Evolutionary conservation across 1,284 basidiomycete species (phyloP).

Genomic region (Porogramme epimiltina): DNA sequence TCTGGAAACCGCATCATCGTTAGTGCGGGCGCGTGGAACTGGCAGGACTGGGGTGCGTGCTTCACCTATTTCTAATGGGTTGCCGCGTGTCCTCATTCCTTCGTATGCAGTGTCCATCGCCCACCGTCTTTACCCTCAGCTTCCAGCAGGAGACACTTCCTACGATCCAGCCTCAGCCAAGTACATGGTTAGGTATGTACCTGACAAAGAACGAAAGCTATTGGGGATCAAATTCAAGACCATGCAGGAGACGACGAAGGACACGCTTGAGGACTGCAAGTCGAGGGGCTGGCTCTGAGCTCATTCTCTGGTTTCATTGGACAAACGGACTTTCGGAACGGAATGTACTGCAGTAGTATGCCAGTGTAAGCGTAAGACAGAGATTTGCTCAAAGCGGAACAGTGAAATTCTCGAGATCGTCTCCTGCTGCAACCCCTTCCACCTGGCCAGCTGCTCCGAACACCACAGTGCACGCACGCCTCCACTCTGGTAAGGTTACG

Average conservation of each 20-base stretch:
- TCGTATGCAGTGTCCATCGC: conserved; percentile 10
- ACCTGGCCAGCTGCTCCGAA: no score
- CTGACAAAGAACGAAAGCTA: conserved; percentile 42
- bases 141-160: conserved; percentile 5
- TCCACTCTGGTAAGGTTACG: no score
- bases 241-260: conserved; percentile 42
- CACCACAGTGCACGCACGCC: no score
- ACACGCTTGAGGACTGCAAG: conserved; percentile 42
- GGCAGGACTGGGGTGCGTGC: conserved; percentile 26
- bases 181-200: conserved; percentile 29
- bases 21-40: conserved; percentile 27
- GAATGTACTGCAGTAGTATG: no score
- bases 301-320: no score
- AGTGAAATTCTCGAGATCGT: no score
- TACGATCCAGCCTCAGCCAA: conserved; percentile 29
- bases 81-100: no score
- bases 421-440: no score
- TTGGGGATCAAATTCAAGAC: conserved; percentile 47
- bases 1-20: conserved; percentile 59
- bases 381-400: no score
- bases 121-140: conserved; percentile 12
- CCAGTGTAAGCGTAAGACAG: no score
- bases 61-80: no score
- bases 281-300: conserved; percentile 1
- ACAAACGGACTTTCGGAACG: no score